Base-by-base conservation (phyloP, 2,329 filamentous ascomycete genomes). In the Periglandula ipomoeae region DNA sequence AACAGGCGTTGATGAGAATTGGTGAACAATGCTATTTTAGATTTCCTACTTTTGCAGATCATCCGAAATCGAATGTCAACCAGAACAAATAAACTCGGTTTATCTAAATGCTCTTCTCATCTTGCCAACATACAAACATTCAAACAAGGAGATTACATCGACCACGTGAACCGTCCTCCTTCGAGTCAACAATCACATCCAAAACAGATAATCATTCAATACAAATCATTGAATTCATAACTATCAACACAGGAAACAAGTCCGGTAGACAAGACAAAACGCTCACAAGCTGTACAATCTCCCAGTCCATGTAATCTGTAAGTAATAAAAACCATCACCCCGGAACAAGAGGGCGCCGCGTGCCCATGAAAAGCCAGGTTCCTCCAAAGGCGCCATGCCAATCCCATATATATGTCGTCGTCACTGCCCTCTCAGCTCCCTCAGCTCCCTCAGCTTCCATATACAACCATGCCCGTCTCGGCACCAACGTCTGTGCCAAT, bases 391-490 rank as follows among this genome's bases (percentile, higher is more conserved):
- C 39, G 11, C 39, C 39, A 23, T 26, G 39, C 39, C 20, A 17
- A 41, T 24, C 11, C 39, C 20, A 45, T 20, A 11, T n/a, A 23
- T 39, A 44, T 4, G 13, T 26, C 23, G 5, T 46, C 13, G 20
- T 39, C 17, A 20, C 35, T 9, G 7, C 13, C 17, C 11, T 38
- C 3, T 13, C 4, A 9, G 8, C 32, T 13, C 15, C 43, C n/a
- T 13, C 22, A 8, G 4, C 22, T 8, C 2, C 44, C 41, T 38
- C 38, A 44, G 40, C 20, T 47, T 32, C 59, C 65, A 46, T 65
- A 62, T 30, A 69, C 59, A 34, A 68, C 59, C 40, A 71, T 51
- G 49, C 67, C 65, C 32, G 62, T 61, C 26, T 66, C 61, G 10
- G 53, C 59, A 9, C 24, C 37, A 11, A 11, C 47, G 15, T 41